These are phyloP conservation scores for Puya raimondii DNA, from an alignment of 176 grass and related monocot species.

Conservation along the genomic window DNA sequence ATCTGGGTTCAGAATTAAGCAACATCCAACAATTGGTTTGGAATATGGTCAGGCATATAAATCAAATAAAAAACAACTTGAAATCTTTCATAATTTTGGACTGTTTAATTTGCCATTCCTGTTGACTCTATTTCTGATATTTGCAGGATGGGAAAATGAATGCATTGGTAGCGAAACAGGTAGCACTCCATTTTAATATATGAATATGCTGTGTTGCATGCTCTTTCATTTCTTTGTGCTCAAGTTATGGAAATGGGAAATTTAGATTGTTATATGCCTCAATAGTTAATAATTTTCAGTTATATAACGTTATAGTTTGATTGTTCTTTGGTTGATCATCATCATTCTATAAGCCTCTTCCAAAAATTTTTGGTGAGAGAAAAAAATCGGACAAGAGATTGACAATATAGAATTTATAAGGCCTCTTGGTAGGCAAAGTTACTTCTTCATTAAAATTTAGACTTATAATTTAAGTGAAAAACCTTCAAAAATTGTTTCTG, in stretches of 20 bases:
- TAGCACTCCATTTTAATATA: constrained; percentile 9
- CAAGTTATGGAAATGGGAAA: neutral
- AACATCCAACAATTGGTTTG: constrained; percentile 78
- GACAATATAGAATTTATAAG: neutral
- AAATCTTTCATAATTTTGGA: neutral
- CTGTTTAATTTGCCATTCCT: neutral
- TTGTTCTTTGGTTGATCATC: neutral
- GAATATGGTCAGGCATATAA: constrained; percentile 52
- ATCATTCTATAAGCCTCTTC: neutral
- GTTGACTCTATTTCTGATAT: constrained; percentile 3
- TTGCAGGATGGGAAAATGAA: constrained; percentile 80
- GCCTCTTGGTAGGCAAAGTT: neutral
- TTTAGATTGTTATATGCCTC: neutral
- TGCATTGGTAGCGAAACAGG: constrained; percentile 87
- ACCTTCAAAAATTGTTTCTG: constrained; percentile 1
- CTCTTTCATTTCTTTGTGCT: neutral
- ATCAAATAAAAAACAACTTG: neutral
- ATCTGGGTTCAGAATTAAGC: constrained; percentile 71
- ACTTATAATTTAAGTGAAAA: neutral
- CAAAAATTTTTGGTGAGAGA: neutral
- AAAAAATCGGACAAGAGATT: neutral
- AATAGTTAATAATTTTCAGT: neutral
- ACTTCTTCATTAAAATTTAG: neutral
- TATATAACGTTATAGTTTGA: neutral
- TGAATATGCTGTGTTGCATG: neutral